Percentiles rank a stretch among this genome's conserved stretches.
Conservation (phyloP, 169 alveolate species). For the Pseudocohnilembus persalinus region DNA sequence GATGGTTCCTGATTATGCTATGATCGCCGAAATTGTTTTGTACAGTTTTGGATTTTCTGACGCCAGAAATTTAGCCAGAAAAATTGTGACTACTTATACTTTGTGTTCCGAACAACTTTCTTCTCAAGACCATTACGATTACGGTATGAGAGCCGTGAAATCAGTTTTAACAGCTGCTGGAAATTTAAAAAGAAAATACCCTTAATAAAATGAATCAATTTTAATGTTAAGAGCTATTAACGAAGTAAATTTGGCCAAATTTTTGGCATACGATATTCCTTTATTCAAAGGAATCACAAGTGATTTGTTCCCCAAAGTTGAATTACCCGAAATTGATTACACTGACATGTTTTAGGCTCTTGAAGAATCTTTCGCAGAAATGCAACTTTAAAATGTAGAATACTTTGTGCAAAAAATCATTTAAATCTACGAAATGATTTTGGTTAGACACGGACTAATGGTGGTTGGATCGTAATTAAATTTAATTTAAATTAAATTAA, state of each 20-base stretch:
- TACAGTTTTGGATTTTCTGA: slow-evolving; percentile 83
- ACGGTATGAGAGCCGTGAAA: slow-evolving; percentile 90
- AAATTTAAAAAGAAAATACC: slow-evolving; percentile 73
- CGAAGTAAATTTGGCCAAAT: slow-evolving; percentile 91
- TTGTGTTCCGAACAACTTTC: slow-evolving; percentile 86
- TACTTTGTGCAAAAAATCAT: slow-evolving; percentile 62
- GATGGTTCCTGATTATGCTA: slow-evolving; percentile 88
- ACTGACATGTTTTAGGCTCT: slow-evolving; percentile 61
- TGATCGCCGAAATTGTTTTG: slow-evolving; percentile 83
- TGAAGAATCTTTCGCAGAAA: slow-evolving; percentile 58
- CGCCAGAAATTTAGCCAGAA: slow-evolving; percentile 80
- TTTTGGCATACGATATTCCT: slow-evolving; percentile 89
- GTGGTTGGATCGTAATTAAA: slow-evolving; percentile 54
- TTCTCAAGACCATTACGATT: slow-evolving; percentile 85
- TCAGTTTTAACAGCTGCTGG: slow-evolving; percentile 85
- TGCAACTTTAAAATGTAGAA: slow-evolving; percentile 54
- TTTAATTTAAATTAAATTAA: no score
- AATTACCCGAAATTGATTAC: slow-evolving; percentile 72
- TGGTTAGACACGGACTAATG: slow-evolving; percentile 78
- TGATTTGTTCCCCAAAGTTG: slow-evolving; percentile 93
- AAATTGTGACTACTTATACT: slow-evolving; percentile 82
- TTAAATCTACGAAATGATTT: slow-evolving; percentile 69
- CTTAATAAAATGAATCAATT: slow-evolving; percentile 73
- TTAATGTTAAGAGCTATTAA: slow-evolving; percentile 82
- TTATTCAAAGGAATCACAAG: slow-evolving; percentile 89